These are phyloP conservation scores for Trypanosoma mega DNA, from an alignment of 208 protist genomes.

Conservation along the genomic window DNA sequence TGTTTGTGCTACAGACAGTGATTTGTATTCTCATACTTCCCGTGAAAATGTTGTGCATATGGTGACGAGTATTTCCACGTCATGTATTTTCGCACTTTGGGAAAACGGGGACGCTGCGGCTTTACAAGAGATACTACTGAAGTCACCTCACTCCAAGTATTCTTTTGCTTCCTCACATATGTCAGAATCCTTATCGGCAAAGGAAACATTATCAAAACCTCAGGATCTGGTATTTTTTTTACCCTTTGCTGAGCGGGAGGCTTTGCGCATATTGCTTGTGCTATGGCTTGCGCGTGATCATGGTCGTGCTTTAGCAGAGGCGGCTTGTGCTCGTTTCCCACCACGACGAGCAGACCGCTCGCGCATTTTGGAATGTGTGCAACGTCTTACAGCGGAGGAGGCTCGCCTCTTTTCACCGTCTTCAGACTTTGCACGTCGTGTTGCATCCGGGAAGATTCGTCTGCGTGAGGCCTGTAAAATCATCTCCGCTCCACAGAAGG, in stretches of 20 bases:
- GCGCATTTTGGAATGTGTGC: neutral
- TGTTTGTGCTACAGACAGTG: neutral
- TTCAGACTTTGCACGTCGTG: neutral
- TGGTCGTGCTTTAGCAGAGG: neutral
- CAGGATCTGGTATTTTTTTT: constrained; percentile 20
- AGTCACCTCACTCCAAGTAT: too few relatives aligned
- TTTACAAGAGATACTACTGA: constrained; percentile 15
- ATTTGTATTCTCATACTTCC: neutral
- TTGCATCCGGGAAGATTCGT: neutral
- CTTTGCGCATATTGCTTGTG: constrained; percentile 23
- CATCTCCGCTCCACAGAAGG: constrained; percentile 8
- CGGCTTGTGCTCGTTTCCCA: constrained; percentile 6
- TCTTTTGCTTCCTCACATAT: too few relatives aligned
- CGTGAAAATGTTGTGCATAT: neutral
- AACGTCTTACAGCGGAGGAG: constrained; percentile 15
- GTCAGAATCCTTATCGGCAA: too few relatives aligned
- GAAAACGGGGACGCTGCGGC: constrained; percentile 8
- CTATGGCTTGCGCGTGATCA: constrained; percentile 12
- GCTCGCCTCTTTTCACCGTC: constrained; percentile 14
- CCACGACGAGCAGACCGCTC: constrained; percentile 3
- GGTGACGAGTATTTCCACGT: constrained; percentile 10
- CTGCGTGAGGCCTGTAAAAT: constrained; percentile 12
- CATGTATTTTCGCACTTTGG: constrained; percentile 22
- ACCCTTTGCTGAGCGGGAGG: constrained; percentile 21
- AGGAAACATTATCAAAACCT: neutral